Percentiles rank a stretch among this genome's conserved stretches.
phyloP scores from a whole-genome alignment of 306 rosid species.

The Pachyrhizus erosus region DNA sequence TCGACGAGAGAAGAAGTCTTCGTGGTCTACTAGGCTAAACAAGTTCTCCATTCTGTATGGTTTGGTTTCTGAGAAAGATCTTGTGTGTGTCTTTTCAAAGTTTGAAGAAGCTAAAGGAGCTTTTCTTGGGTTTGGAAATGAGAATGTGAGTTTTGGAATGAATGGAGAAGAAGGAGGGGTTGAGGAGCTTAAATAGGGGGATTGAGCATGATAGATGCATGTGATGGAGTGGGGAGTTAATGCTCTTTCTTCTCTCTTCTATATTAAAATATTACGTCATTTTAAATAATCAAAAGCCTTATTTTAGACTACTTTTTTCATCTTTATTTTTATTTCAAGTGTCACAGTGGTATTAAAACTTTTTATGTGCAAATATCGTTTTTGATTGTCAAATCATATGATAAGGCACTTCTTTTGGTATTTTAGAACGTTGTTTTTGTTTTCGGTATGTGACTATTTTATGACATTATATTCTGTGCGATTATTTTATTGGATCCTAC shows the following conservation, averaged over 20 bases:
- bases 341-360: background rate
- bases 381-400: conserved; percentile 59
- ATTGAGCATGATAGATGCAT: conserved; percentile 51
- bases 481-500: conserved; percentile 67
- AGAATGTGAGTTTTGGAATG: conserved; percentile 58
- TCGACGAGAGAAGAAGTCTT: conserved; percentile 67
- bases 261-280: background rate
- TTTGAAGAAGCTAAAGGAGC: background rate
- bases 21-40: conserved; percentile 60
- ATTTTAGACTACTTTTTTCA: background rate
- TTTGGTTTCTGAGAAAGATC: background rate
- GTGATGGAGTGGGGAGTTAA: conserved; percentile 53
- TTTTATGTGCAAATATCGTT: conserved; percentile 24
- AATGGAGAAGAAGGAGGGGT: conserved; percentile 45
- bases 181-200: conserved; percentile 60
- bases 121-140: conserved; percentile 38
- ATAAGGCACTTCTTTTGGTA: conserved; percentile 10
- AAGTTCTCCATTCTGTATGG: conserved; percentile 63
- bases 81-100: background rate
- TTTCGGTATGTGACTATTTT: conserved; percentile 40
- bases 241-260: conserved; percentile 39
- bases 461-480: conserved; percentile 34
- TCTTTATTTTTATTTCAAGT: background rate
- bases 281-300: background rate
- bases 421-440: conserved; percentile 38